These are phyloP conservation scores for Pseudogymnoascus sp. DNA, from an alignment of 2,329 filamentous ascomycete species.

Conservation along the genomic window DNA sequence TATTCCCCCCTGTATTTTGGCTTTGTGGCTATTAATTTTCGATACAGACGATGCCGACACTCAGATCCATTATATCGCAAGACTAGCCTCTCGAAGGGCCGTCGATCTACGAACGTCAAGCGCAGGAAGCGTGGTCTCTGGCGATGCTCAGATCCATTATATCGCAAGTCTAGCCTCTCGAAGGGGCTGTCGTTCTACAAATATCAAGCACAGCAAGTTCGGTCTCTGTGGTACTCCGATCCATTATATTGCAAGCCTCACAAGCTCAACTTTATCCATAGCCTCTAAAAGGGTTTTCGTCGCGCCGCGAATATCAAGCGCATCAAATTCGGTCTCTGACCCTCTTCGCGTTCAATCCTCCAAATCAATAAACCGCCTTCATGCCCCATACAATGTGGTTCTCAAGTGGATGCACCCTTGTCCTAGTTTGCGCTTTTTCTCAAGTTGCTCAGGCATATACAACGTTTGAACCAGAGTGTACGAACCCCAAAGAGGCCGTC, in stretches of 20 bases:
- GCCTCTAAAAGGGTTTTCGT: neutral
- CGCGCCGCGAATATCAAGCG: neutral
- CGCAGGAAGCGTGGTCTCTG: neutral
- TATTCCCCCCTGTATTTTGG: neutral
- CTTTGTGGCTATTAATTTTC: neutral
- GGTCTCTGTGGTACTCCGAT: neutral
- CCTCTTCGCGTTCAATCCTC: neutral
- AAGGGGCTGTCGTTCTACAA: neutral
- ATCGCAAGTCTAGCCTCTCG: neutral
- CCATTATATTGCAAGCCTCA: neutral
- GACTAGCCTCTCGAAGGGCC: neutral
- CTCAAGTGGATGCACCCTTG: neutral
- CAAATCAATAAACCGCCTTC: neutral
- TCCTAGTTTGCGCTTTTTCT: neutral
- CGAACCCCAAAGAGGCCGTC: slow-evolving; percentile 14
- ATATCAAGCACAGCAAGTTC: neutral
- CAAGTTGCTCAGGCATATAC: neutral
- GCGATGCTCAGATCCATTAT: too few relatives aligned
- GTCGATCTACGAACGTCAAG: neutral
- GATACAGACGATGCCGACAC: neutral
- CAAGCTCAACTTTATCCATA: neutral
- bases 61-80: neutral
- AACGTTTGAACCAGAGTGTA: slow-evolving; percentile 18
- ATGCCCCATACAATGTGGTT: neutral
- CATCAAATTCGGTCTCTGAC: neutral